Percentiles rank a stretch among this genome's conserved stretches.
Evolutionary conservation across 208 protist genomes (phyloP).

Genomic region (Paratrypanosoma confusum): DNA sequence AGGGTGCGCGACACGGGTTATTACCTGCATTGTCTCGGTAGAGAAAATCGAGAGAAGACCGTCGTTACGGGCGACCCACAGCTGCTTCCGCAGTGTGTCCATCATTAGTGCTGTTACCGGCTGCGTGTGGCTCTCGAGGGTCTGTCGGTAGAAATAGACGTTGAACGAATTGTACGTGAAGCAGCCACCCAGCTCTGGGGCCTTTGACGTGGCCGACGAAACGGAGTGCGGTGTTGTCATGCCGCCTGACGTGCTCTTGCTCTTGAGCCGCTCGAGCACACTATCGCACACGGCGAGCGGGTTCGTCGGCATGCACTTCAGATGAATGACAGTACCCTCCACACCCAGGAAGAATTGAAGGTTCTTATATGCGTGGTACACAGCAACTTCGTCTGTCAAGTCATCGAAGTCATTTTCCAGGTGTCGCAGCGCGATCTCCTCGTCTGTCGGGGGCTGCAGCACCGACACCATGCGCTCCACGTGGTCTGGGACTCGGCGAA

Average conservation of each 20-base stretch:
- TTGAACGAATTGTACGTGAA: too few species aligned
- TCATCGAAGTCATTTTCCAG: slow-evolving; percentile 74
- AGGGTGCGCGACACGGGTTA: slow-evolving; percentile 61
- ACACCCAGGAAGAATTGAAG: slow-evolving; percentile 74
- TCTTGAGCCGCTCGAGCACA: too few species aligned
- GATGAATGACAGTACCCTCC: slow-evolving; percentile 51
- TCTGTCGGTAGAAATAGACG: slow-evolving; percentile 28
- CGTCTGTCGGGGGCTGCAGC: slow-evolving; percentile 46
- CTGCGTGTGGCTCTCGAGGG: slow-evolving; percentile 67
- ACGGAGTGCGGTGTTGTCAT: too few species aligned
- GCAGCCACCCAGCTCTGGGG: too few species aligned
- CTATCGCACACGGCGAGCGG: neutral
- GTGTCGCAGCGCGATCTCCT: slow-evolving; percentile 38
- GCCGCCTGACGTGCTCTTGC: too few species aligned
- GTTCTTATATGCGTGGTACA: slow-evolving; percentile 58
- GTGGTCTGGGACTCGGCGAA: slow-evolving; percentile 52
- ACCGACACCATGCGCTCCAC: slow-evolving; percentile 36
- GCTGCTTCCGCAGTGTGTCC: slow-evolving; percentile 24
- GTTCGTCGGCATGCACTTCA: slow-evolving; percentile 38
- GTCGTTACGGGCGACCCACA: slow-evolving; percentile 74
- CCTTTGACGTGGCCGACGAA: too few species aligned
- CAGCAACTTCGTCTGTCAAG: slow-evolving; percentile 62
- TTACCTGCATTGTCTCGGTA: slow-evolving; percentile 41
- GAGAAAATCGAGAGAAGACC: slow-evolving; percentile 62
- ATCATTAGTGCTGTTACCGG: slow-evolving; percentile 57